Percentiles rank a stretch among this genome's conserved stretches.
Evolutionary conservation across 1,284 basidiomycete genomes (phyloP).

Genomic region (Heterobasidion parviporum): DNA sequence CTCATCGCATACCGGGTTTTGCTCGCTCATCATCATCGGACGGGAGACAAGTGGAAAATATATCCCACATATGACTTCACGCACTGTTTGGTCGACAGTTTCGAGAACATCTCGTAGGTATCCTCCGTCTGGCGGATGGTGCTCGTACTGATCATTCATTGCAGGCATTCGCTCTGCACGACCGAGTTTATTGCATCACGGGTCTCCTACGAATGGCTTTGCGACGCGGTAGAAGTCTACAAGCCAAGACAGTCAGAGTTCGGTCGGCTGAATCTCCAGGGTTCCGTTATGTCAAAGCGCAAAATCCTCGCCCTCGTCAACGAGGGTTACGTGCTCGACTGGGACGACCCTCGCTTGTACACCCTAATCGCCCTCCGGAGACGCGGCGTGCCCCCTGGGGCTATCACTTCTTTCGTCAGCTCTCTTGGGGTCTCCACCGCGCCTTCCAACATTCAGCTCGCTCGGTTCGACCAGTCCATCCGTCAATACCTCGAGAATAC

Average conservation of each 20-base stretch:
- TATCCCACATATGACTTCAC: conserved; percentile 99
- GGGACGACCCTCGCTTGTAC: conserved; percentile 99
- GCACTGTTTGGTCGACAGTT: conserved; percentile 96
- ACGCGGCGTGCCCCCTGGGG: conserved; percentile 92
- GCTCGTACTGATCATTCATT: not conserved
- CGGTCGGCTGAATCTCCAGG: conserved; percentile 89
- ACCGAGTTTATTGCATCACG: conserved; percentile 95
- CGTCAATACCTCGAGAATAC: conserved; percentile 86
- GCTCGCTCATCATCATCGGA: conserved; percentile 88
- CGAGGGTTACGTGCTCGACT: conserved; percentile 79
- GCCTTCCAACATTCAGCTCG: conserved; percentile 78
- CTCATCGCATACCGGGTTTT: conserved; percentile 94
- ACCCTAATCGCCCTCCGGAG: conserved; percentile 93
- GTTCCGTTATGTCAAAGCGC: conserved; percentile 96
- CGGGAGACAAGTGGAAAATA: conserved; percentile 87
- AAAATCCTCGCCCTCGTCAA: conserved; percentile 91
- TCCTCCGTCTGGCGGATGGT: not conserved
- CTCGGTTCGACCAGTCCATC: conserved; percentile 86
- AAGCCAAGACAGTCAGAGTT: conserved; percentile 99
- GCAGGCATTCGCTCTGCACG: conserved; percentile 94
- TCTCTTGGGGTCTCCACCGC: conserved; percentile 89
- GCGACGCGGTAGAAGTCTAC: conserved; percentile 94
- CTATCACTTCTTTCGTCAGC: conserved; percentile 90
- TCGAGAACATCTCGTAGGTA: conserved; percentile 96
- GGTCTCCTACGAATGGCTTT: conserved; percentile 98